Base-by-base conservation (phyloP, 257 asterid species). In the Solanum piurae region DNA sequence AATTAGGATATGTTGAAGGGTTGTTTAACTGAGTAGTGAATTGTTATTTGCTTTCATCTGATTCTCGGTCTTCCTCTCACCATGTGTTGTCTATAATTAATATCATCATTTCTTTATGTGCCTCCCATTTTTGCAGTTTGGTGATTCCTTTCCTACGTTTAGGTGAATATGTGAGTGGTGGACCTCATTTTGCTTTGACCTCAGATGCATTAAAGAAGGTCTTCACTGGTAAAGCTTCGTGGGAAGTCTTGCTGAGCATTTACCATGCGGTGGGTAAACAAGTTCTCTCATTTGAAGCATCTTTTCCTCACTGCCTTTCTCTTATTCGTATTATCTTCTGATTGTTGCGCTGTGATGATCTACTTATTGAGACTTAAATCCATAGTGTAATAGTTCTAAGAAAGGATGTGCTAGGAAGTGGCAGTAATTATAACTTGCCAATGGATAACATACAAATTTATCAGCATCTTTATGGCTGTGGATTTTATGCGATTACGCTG, bases 191-290 rank as follows among this genome's bases (percentile, higher is more conserved):
- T 90, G 93, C 98, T 84, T 89, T 97, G 76, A 94, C 95, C 83
- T 88, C 98, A 52, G 98, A 96, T 89, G 98, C 99, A 66, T 88
- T 97, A 40, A 97, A 95, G 98, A 95, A 95, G 93, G 98, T 97
- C 34, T 91, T 97, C 92, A 92, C 96, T 58, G 99, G 99, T 79
- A 87, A 95, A 87, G 98, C 99, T 91, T 95, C 72, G 7, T n/a
- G 31, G 72, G 72, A 64, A 64, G 72, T 64, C 72, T 64, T 64
- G 72, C 0, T 64, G 1, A 64, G 72, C 72, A 64, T 64, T 64
- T n/a, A n/a, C 33, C 16, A n/a, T 64, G 72, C 31, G 72, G 98
- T 97, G 92, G 27, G 94, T 88, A 66, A 88, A 90, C 34, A 31
- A 76, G 86, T 88, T 64, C 31, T 83, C 11, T 36, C 33, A 73